Evolutionary conservation across 768 basidiomycete genomes (phyloP), one percentile per base, ranked within the genome.

Genomic region (Russula virescens): DNA sequence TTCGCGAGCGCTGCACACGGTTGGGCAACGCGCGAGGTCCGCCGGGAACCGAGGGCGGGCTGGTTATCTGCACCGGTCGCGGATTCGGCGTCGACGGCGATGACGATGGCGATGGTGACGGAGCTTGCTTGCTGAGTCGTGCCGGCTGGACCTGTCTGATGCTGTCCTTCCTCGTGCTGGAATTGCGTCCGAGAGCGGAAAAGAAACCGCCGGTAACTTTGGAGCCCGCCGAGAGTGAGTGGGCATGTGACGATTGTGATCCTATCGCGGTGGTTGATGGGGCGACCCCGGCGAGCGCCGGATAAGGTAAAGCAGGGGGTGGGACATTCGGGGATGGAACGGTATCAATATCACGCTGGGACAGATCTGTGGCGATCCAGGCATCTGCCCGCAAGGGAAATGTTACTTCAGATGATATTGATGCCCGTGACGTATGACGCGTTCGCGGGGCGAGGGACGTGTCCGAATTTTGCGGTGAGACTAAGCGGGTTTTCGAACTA

Each of bases 321-420:
- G 84, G 83, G 9, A 79, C 74, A 58, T 77, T 80, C n/a, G 86
- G 78, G 1, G 80, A 78, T 16, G 78, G 75, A 58, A 81, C 71
- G 68, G 87, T 84, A 52, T 73, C 76, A 21, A 68, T 75, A 10
- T 65, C 57, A 21, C 65, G 65, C 58, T 60, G 75, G 55, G 75
- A 78, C 14, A 93, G 79, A 71, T 93, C 91, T 3, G 90, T 91
- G 7, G 91, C 91, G 26, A 79, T 78, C 60, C 83, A 85, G 11
- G 91, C 88, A 68, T 93, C 91, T n/a, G 85, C 77, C 31, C 91
- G 85, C 28, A 81, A 81, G 18, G 91, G 89, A 73, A 93, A 93
- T 0, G 90, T 90, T 47, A 80, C 81, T 66, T 89, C 88, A 5
- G 90, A 89, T 18, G 83, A 82, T 66, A 85, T 81, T 11, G 91